Conservation (phyloP, 2,329 filamentous ascomycete species). For the Phialophora tarda region DNA sequence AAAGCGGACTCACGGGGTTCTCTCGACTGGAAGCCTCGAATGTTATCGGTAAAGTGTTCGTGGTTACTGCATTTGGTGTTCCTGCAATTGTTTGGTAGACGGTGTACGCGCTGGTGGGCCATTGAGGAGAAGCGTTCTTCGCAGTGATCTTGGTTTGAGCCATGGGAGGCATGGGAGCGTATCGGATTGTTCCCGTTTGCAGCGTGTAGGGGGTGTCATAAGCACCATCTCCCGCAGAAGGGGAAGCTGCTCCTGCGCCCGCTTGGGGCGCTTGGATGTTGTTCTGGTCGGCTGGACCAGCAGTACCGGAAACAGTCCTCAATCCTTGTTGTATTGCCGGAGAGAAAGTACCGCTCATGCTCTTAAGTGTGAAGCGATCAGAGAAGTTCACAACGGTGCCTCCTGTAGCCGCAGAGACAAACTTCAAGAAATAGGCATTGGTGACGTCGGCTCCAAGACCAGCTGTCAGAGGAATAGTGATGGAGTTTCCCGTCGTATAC, state of each 20-base stretch:
- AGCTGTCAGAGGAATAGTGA: constrained; percentile 53
- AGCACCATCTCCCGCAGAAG: constrained; percentile 35
- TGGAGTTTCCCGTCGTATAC: constrained; percentile 50
- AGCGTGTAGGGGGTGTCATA: constrained; percentile 59
- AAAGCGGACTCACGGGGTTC: constrained; percentile 60
- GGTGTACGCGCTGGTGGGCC: constrained; percentile 61
- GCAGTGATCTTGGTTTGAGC: constrained; percentile 65
- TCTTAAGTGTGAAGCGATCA: constrained; percentile 66
- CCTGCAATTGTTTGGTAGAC: constrained; percentile 52
- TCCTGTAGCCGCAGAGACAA: constrained; percentile 61
- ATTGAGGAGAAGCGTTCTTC: constrained; percentile 56
- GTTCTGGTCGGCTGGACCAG: constrained; percentile 35
- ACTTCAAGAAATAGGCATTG: constrained; percentile 64
- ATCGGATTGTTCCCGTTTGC: constrained; percentile 64
- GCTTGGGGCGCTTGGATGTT: constrained; percentile 42
- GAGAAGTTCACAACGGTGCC: constrained; percentile 66
- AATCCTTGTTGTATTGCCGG: constrained; percentile 47
- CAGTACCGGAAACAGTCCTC: constrained; percentile 44
- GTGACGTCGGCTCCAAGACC: constrained; percentile 52
- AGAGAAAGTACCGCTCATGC: constrained; percentile 67
- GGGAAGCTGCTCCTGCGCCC: constrained; percentile 39
- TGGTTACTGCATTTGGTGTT: constrained; percentile 58
- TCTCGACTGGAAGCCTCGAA: constrained; percentile 59
- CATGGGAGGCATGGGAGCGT: constrained; percentile 66
- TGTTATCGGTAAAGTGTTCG: constrained; percentile 59